Percentiles rank a stretch among this genome's conserved stretches.
Evolutionary conservation across 2,329 filamentous ascomycete species (phyloP).

Genomic region (Lecanicillium sp.): DNA sequence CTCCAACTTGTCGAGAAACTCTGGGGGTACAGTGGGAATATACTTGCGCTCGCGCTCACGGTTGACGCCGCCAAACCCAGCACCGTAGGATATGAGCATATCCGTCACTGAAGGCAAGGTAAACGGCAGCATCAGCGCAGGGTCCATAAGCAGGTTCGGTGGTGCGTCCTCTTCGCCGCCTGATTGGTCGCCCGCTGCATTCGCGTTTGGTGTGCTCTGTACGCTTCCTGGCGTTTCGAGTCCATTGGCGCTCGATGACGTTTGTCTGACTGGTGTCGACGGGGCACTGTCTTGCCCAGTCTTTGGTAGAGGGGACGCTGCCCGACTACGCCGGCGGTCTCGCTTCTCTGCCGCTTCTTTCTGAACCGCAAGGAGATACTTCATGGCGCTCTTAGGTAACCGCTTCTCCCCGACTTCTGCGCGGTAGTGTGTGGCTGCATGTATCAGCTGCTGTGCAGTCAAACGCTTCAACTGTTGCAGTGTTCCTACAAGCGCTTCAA

Average conservation of each 20-base stretch:
- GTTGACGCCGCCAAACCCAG: conserved; percentile 88
- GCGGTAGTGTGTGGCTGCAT: conserved; percentile 86
- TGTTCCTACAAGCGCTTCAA: conserved; percentile 81
- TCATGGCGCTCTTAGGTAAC: conserved; percentile 77
- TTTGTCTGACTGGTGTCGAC: conserved; percentile 32
- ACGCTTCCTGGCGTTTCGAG: conserved; percentile 33
- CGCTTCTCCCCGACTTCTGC: conserved; percentile 93
- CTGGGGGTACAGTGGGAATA: conserved; percentile 86
- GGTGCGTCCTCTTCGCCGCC: conserved; percentile 59
- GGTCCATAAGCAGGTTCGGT: conserved; percentile 73
- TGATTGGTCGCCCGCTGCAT: conserved; percentile 41
- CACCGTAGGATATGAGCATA: conserved; percentile 92
- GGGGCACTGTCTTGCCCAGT: conserved; percentile 29
- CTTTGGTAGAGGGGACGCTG: conserved; percentile 31
- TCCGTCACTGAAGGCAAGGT: conserved; percentile 92
- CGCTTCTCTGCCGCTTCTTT: conserved; percentile 56
- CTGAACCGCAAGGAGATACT: conserved; percentile 75
- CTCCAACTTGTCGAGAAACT: conserved; percentile 86
- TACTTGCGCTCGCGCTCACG: conserved; percentile 89
- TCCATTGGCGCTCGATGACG: conserved; percentile 33
- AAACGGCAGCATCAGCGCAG: conserved; percentile 88
- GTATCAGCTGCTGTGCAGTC: conserved; percentile 80
- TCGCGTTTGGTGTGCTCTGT: conserved; percentile 29
- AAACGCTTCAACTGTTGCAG: conserved; percentile 81
- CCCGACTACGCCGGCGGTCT: conserved; percentile 41